Conservation (phyloP, 192 early-diverging fungal genomes). For the Chytriomyces confervae region DNA sequence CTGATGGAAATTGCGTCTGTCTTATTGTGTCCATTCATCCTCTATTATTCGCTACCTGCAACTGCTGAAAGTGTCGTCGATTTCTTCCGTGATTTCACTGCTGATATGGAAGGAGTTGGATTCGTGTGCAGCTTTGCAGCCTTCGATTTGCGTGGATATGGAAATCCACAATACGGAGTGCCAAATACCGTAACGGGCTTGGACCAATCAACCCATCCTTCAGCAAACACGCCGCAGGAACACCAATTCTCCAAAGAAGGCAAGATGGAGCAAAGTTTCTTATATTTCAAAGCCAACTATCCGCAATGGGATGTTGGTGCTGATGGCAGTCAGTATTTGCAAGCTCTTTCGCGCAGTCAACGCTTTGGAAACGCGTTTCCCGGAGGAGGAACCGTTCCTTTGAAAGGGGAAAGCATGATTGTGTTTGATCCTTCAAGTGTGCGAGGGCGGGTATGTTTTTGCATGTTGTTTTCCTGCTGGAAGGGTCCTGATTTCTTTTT, state of each 20-base stretch:
- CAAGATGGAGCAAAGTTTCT: constrained; percentile 98
- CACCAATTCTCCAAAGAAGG: constrained; percentile 77
- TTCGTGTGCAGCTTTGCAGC: constrained; percentile 97
- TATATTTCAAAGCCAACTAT: constrained; percentile 96
- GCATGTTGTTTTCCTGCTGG: background rate
- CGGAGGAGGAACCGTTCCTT: background rate
- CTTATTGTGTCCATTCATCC: constrained; percentile 80
- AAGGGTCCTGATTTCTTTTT: background rate
- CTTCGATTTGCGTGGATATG: constrained; percentile 91
- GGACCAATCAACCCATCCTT: constrained; percentile 28
- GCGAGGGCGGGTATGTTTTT: background rate
- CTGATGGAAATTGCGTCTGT: constrained; percentile 82
- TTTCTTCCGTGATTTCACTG: constrained; percentile 95
- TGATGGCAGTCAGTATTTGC: constrained; percentile 79
- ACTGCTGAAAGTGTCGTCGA: constrained; percentile 83
- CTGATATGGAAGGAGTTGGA: constrained; percentile 87
- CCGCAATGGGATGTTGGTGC: constrained; percentile 90
- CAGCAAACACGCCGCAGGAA: background rate
- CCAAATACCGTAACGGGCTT: constrained; percentile 44
- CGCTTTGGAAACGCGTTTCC: background rate
- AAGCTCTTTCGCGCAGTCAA: constrained; percentile 12
- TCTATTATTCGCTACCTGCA: constrained; percentile 76
- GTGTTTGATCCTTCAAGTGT: constrained; percentile 5
- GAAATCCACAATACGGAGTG: constrained; percentile 82
- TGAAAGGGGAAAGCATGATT: constrained; percentile 5